Evolutionary conservation across 352 stramenopile genomes (phyloP).

Genomic region (Phytopythium oedochilum): DNA sequence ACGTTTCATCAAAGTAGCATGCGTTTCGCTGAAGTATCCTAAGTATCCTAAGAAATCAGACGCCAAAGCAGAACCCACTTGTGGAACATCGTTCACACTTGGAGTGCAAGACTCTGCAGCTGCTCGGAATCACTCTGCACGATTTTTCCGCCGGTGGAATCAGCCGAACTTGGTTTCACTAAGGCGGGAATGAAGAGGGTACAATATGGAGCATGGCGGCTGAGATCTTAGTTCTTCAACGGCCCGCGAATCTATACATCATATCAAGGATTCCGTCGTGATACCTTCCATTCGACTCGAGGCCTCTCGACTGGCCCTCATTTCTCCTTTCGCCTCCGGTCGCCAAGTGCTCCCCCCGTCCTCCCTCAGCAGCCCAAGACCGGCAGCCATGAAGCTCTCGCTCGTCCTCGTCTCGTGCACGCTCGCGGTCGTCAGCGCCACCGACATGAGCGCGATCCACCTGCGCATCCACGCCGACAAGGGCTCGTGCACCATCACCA

Average conservation of each 20-base stretch:
- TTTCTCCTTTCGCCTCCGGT: background rate
- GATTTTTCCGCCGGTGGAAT: background rate
- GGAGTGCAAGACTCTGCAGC: too few relatives aligned
- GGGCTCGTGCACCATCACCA: conserved; percentile 5
- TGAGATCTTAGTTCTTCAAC: background rate
- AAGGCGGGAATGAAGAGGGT: too few relatives aligned
- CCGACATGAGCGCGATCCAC: conserved; percentile 6
- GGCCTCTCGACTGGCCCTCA: background rate
- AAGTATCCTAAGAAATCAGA: background rate
- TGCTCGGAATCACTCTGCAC: background rate
- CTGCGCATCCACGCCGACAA: conserved; percentile 10
- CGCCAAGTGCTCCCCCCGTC: background rate
- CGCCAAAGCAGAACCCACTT: conserved; percentile 4
- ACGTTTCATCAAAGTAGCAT: too few relatives aligned
- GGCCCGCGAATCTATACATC: background rate
- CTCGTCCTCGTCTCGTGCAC: conserved; percentile 3
- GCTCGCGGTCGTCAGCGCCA: conserved; percentile 3
- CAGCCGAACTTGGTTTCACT: background rate
- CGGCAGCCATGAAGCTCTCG: conserved; percentile 7
- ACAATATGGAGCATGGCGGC: too few relatives aligned
- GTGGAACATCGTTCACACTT: too few relatives aligned
- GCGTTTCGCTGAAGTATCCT: too few relatives aligned
- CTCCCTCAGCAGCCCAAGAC: background rate
- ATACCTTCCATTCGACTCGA: background rate
- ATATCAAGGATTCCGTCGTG: too few relatives aligned